These are phyloP conservation scores for Aschersonia sp. DNA, from an alignment of 2,329 filamentous ascomycete species.

Conservation along the genomic window DNA sequence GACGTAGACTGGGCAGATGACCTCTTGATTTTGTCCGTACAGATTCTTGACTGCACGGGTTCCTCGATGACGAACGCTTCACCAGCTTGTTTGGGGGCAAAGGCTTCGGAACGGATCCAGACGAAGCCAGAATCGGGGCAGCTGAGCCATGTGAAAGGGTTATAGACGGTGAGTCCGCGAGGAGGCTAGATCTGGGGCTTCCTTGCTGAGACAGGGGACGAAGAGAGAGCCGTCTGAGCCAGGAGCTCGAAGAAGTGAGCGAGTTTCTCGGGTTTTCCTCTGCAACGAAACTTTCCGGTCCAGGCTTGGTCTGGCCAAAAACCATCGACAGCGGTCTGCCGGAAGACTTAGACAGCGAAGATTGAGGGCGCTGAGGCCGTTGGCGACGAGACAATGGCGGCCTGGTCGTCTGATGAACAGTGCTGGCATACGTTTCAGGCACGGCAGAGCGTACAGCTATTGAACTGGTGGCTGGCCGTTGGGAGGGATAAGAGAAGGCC, in stretches of 20 bases:
- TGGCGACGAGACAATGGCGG: constrained; percentile 23
- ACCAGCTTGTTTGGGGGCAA: constrained; percentile 61
- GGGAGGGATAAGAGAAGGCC: constrained; percentile 2
- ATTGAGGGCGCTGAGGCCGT: constrained; percentile 22
- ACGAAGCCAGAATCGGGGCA: constrained; percentile 42
- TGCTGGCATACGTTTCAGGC: constrained; percentile 8
- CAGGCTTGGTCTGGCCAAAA: not conserved
- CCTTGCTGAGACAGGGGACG: constrained; percentile 50
- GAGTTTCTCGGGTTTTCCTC: constrained; percentile 39
- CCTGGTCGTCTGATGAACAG: constrained; percentile 15
- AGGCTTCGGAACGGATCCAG: constrained; percentile 22
- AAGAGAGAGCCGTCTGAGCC: constrained; percentile 57
- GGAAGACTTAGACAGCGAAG: constrained; percentile 22
- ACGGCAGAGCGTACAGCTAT: not conserved
- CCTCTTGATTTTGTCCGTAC: constrained; percentile 37
- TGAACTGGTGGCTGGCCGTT: constrained; percentile 4
- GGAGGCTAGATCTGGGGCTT: constrained; percentile 48
- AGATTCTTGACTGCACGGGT: constrained; percentile 23
- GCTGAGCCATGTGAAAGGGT: constrained; percentile 52
- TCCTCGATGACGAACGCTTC: constrained; percentile 49
- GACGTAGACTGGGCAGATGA: constrained; percentile 49
- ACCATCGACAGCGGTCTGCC: constrained; percentile 28
- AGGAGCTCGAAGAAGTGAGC: constrained; percentile 48
- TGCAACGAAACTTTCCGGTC: constrained; percentile 8
- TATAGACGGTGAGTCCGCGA: constrained; percentile 50